A percentile compares a stretch with the other conserved stretches of the same genome.
Evolutionary conservation across 2,329 filamentous ascomycete species (phyloP).

Genomic region (Ilyonectria destructans): DNA sequence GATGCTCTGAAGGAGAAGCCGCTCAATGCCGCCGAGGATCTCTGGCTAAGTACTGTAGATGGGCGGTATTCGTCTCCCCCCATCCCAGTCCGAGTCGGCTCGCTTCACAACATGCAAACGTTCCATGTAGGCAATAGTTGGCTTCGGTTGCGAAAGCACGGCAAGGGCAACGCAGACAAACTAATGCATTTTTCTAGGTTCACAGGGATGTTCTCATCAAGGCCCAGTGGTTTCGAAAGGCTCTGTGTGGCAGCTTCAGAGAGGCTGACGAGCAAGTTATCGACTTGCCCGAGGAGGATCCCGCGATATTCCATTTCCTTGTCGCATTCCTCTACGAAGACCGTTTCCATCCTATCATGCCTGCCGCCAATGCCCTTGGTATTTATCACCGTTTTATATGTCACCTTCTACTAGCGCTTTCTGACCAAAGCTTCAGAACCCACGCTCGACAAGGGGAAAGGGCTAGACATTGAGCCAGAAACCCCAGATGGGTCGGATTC

Average conservation of each 20-base stretch:
- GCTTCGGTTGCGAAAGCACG: background rate
- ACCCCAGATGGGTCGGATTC: constrained; percentile 54
- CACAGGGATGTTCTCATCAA: constrained; percentile 64
- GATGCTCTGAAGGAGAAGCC: constrained; percentile 28
- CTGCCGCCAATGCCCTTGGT: constrained; percentile 60
- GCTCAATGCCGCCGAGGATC: constrained; percentile 59
- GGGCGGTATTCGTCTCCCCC: constrained; percentile 64
- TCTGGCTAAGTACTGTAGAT: constrained; percentile 67
- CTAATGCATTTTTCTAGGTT: constrained; percentile 54
- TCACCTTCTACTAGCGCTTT: background rate
- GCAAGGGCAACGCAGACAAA: background rate
- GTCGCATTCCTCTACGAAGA: constrained; percentile 68
- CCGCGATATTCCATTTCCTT: constrained; percentile 67
- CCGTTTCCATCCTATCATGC: constrained; percentile 62
- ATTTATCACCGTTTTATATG: constrained; percentile 32
- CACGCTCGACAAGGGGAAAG: constrained; percentile 61
- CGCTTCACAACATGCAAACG: constrained; percentile 58
- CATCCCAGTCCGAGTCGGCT: constrained; percentile 63
- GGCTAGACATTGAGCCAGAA: constrained; percentile 45
- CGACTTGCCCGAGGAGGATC: constrained; percentile 67
- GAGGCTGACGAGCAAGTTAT: constrained; percentile 64
- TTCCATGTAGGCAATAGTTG: constrained; percentile 53
- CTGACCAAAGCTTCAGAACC: constrained; percentile 40
- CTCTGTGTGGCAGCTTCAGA: constrained; percentile 64
- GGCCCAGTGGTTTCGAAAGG: constrained; percentile 66